Percentiles rank a stretch among this genome's conserved stretches.
Evolutionary conservation across 305 asterid genomes (phyloP).

Genomic region (Fraxinus ornus): DNA sequence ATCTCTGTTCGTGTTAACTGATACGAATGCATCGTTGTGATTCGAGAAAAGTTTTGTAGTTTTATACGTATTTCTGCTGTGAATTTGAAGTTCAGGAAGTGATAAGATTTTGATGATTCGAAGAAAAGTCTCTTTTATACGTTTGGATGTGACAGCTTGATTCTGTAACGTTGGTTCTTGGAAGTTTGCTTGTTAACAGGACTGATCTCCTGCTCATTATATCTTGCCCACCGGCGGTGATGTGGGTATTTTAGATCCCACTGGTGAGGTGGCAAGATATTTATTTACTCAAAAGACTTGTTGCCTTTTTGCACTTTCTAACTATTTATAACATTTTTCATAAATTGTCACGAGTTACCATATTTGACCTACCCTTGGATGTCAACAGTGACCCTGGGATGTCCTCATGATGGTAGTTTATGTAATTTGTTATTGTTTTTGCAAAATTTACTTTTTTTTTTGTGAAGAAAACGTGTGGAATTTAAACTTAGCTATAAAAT

Average conservation of each 20-base stretch:
- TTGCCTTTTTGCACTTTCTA: slow-evolving; percentile 16
- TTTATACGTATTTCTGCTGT: neutral
- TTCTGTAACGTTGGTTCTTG: neutral
- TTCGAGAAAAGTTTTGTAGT: neutral
- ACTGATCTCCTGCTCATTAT: too few species aligned
- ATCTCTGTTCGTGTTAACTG: slow-evolving; percentile 1
- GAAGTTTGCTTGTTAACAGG: neutral
- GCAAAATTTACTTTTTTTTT: neutral
- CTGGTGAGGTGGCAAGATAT: neutral
- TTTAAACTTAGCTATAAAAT: neutral
- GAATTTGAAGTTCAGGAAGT: neutral
- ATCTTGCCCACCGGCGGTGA: too few species aligned
- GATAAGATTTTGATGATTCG: neutral
- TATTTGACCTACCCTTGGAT: neutral
- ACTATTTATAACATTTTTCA: neutral
- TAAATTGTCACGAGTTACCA: neutral
- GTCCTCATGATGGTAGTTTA: neutral
- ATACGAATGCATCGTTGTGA: neutral
- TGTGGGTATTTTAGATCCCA: too few species aligned
- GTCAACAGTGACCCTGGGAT: slow-evolving; percentile 2
- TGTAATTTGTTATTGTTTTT: neutral
- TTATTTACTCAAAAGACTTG: neutral
- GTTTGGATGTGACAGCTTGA: neutral
- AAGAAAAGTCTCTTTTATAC: neutral
- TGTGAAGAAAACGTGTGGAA: neutral